These are phyloP conservation scores for Penicillium sp. DNA, from an alignment of 2,329 filamentous ascomycete species.

Conservation along the genomic window DNA sequence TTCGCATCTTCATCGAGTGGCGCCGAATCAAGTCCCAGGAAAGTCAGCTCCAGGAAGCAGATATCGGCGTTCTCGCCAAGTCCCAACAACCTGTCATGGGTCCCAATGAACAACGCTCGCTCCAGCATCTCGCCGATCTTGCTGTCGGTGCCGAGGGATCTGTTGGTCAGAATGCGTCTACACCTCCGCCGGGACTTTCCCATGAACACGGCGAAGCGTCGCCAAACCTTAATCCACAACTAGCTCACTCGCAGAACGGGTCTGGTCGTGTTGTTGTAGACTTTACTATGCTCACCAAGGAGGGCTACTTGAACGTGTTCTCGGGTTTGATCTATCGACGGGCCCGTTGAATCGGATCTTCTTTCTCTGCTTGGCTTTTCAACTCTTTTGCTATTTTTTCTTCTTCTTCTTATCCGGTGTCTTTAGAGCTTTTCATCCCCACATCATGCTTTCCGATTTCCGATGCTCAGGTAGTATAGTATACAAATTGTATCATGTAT, in stretches of 20 bases:
- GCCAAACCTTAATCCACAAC: slow-evolving; percentile 28
- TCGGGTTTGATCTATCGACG: slow-evolving; percentile 38
- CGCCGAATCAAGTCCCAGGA: slow-evolving; percentile 38
- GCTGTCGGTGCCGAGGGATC: slow-evolving; percentile 46
- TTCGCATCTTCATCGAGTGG: slow-evolving; percentile 43
- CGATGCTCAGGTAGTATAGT: neutral
- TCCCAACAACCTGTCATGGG: slow-evolving; percentile 38
- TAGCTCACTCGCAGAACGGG: slow-evolving; percentile 23
- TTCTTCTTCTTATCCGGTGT: neutral
- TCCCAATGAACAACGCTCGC: slow-evolving; percentile 46
- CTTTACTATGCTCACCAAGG: slow-evolving; percentile 43
- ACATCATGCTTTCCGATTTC: no score
- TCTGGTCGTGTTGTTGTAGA: slow-evolving; percentile 38
- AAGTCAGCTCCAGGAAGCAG: slow-evolving; percentile 31
- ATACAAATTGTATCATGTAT: neutral
- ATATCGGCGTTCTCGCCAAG: slow-evolving; percentile 15
- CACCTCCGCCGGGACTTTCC: slow-evolving; percentile 29
- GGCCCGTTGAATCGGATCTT: slow-evolving; percentile 19
- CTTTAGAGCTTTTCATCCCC: neutral
- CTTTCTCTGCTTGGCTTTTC: neutral
- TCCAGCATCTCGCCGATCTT: slow-evolving; percentile 46
- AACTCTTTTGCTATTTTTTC: slow-evolving; percentile 1
- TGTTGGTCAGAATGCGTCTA: slow-evolving; percentile 31
- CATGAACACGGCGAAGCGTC: slow-evolving; percentile 29
- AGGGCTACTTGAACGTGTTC: slow-evolving; percentile 46